Conservation (phyloP, 345 rosid species). For the Barbarea vulgaris region DNA sequence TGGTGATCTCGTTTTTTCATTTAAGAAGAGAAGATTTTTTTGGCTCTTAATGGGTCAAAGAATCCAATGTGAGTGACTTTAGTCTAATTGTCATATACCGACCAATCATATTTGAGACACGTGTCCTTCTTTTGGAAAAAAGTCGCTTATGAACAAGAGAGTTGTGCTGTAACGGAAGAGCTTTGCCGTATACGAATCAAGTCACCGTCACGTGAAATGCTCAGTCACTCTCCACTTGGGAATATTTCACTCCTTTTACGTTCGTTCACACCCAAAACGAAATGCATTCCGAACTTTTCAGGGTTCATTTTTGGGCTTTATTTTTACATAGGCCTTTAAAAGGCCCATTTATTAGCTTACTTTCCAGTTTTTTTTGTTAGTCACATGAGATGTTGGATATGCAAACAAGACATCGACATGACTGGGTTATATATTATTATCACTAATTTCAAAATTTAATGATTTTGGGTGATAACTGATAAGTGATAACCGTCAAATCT, state of each 20-base stretch:
- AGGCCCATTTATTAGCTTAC: conserved; percentile 16
- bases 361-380: background rate
- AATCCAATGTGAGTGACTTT: conserved; percentile 21
- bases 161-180: conserved; percentile 16
- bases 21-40: conserved; percentile 2
- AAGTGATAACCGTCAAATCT: conserved; percentile 14
- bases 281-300: background rate
- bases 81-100: background rate
- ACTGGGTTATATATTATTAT: background rate
- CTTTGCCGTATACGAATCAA: conserved; percentile 20
- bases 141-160: background rate
- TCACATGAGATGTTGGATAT: background rate
- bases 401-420: conserved; percentile 3
- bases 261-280: conserved; percentile 16
- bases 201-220: conserved; percentile 33
- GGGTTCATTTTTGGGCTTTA: background rate
- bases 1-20: background rate
- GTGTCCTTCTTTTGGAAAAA: background rate
- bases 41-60: conserved; percentile 9
- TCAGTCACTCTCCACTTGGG: conserved; percentile 19
- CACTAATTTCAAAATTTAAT: background rate
- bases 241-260: background rate
- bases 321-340: background rate
- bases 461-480: conserved; percentile 11
- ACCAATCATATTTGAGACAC: background rate